phyloP scores from a whole-genome alignment of 768 basidiomycete species.

The Tricholoma saponaceum region DNA sequence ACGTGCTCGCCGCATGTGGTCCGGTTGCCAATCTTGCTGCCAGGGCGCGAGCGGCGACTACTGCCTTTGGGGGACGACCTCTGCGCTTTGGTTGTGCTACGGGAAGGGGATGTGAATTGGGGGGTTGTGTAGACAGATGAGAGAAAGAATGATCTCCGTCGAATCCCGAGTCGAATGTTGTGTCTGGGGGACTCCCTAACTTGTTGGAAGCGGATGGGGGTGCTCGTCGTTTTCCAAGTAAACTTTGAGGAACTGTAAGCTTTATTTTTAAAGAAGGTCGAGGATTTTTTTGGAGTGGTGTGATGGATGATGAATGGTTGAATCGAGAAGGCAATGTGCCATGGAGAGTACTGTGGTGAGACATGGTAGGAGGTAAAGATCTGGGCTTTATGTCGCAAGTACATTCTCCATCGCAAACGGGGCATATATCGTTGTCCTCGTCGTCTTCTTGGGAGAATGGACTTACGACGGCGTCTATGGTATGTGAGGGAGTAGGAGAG shows the following conservation, averaged over 20 bases:
- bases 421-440: slow-evolving; percentile 85
- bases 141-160: slow-evolving; percentile 26
- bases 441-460: slow-evolving; percentile 46
- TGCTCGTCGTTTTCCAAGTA: slow-evolving; percentile 41
- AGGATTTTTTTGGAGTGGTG: slow-evolving; percentile 21
- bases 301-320: slow-evolving; percentile 20
- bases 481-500: slow-evolving; percentile 65
- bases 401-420: slow-evolving; percentile 88
- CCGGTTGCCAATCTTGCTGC: slow-evolving; percentile 14
- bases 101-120: slow-evolving; percentile 14
- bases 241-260: slow-evolving; percentile 57
- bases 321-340: slow-evolving; percentile 34
- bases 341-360: slow-evolving; percentile 36
- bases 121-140: slow-evolving; percentile 10
- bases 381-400: slow-evolving; percentile 59
- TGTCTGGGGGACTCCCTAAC: slow-evolving; percentile 25
- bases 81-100: slow-evolving; percentile 38
- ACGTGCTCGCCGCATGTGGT: slow-evolving; percentile 13
- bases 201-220: slow-evolving; percentile 21
- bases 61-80: slow-evolving; percentile 53
- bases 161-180: slow-evolving; percentile 37
- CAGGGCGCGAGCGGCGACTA: slow-evolving; percentile 30
- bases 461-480: slow-evolving; percentile 45
- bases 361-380: slow-evolving; percentile 22
- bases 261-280: slow-evolving; percentile 64